Base-by-base conservation (phyloP, 2,329 filamentous ascomycete species). In the Cucurbitaria berberidis region DNA sequence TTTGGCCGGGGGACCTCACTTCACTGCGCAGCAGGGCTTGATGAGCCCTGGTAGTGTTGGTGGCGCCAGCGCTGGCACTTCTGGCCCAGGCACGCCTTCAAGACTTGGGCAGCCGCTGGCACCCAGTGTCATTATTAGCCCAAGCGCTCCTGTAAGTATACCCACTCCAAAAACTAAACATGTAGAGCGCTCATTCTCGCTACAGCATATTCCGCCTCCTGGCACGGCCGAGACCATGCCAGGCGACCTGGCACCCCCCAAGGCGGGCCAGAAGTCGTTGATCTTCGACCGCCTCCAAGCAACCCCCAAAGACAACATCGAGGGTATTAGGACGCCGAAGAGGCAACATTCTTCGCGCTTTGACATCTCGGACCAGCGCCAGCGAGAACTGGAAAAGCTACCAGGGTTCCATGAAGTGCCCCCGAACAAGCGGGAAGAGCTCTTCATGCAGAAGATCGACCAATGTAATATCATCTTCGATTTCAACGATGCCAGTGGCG, bases 401-500 rank as follows among this genome's bases (percentile, higher is more conserved):
- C 93, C 95, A 1, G 95, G 95, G 30, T 99, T 99, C 77, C 95
- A 99, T 70, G 95, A 99, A 77, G 95, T 98, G 22, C 90, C 93
- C 10, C 95, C 95, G 15, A 96, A 96, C 74, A 87, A 93, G 59
- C 87, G 95, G 57, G 93, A 97, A 78, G 93, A 98, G 67, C 85
- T 99, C 16, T 99, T 99, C 78, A 97, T 99, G 93, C 93, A 98
- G 74, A 99, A 99, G 83, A 95, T 99, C 66, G 95, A 98, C 70
- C 95, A 99, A 76, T 99, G 95, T 82, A 99, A 99, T 74, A 96
- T 99, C 80, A 99, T 99, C 69, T 99, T 99, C 74, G 95, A 99
- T 79, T 99, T 99, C 80, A 99, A 98, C 74, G 95, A 99, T 77
- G 91, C 93, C 43, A 96, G 91, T 62, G 93, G 89, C 64, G 95